A percentile compares a stretch with the other conserved stretches of the same genome.
Conservation (phyloP, 2,329 filamentous ascomycete species). For the Fusarium sp. region DNA sequence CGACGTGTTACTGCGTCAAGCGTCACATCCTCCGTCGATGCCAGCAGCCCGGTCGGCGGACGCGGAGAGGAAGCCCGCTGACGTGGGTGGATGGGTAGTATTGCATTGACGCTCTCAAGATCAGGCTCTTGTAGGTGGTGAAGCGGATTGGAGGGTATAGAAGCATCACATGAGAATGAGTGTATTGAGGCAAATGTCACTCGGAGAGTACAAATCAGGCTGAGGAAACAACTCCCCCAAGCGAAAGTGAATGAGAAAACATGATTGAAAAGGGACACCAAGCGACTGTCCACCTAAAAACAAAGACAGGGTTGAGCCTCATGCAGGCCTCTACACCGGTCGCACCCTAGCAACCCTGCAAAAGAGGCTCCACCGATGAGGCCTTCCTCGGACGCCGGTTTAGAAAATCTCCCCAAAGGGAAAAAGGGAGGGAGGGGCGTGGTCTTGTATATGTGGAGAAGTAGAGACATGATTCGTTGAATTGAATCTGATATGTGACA, state of each 20-base stretch:
- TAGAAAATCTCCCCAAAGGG: neutral
- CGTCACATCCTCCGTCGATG: neutral
- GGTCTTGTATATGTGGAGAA: neutral
- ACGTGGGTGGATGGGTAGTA: neutral
- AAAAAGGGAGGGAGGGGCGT: neutral
- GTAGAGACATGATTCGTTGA: neutral
- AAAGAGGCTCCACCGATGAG: constrained; percentile 31
- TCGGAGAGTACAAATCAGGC: neutral
- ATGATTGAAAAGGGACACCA: neutral
- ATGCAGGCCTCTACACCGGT: constrained; percentile 34
- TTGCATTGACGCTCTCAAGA: neutral
- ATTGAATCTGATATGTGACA: constrained; percentile 32
- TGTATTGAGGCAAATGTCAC: neutral
- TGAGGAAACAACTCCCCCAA: neutral
- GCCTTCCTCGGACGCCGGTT: constrained; percentile 33
- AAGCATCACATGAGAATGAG: neutral
- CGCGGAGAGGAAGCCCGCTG: neutral
- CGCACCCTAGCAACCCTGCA: constrained; percentile 13
- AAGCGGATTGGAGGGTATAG: neutral
- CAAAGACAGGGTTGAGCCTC: constrained; percentile 21
- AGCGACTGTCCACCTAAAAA: neutral
- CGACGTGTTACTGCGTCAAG: constrained; percentile 21
- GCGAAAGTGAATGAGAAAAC: too few relatives aligned
- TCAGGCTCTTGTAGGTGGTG: neutral
- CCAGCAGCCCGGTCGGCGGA: neutral